These are phyloP conservation scores for Annulohypoxylon truncatum DNA, from an alignment of 2,329 filamentous ascomycete genomes.

Conservation along the genomic window DNA sequence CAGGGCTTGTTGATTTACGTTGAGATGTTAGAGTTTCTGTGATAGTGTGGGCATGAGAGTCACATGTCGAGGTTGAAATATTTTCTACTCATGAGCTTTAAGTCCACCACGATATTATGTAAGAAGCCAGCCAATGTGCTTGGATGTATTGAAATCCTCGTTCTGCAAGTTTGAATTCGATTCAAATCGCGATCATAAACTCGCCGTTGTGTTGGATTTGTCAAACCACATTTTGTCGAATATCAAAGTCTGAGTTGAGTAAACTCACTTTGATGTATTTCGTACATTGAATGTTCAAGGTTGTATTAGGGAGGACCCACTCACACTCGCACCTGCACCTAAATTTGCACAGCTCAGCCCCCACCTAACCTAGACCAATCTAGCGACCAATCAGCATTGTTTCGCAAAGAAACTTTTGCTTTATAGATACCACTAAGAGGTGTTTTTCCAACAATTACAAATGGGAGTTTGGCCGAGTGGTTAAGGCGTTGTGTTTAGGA, in stretches of 20 bases:
- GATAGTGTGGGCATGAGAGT: neutral
- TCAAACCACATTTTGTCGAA: neutral
- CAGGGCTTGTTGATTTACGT: neutral
- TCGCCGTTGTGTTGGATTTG: neutral
- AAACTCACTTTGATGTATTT: neutral
- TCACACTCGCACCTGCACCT: neutral
- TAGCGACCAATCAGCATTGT: neutral
- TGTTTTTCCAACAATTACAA: neutral
- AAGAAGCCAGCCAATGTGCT: neutral
- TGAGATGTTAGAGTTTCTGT: neutral
- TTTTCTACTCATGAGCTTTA: neutral
- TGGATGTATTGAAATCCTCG: neutral
- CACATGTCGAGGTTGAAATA: slow-evolving; percentile 17
- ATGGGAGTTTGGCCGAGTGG: slow-evolving; percentile 64
- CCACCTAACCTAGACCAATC: neutral
- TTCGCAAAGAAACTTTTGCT: neutral
- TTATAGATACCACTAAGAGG: neutral
- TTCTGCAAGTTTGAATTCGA: no score
- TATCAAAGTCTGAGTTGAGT: neutral
- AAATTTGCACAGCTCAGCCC: neutral
- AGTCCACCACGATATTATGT: neutral
- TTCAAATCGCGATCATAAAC: neutral
- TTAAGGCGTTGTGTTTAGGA: slow-evolving; percentile 69
- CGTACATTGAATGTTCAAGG: neutral
- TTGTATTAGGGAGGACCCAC: neutral